phyloP scores from a whole-genome alignment of 2,329 filamentous ascomycete genomes.

The Microdochium nivale region DNA sequence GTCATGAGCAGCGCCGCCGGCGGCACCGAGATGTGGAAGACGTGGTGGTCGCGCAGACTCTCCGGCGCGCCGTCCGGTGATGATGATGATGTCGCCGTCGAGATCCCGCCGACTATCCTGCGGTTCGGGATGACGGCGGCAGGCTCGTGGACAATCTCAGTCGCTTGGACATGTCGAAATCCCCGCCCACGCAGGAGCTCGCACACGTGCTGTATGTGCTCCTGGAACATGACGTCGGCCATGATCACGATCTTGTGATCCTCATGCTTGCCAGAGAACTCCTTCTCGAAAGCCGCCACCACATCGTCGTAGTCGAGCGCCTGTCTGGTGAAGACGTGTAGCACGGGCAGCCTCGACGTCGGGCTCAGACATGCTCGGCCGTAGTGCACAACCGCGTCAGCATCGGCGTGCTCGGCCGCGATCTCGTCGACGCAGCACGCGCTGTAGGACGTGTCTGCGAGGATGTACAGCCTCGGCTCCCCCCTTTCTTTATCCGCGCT shows the following conservation, averaged over 20 bases:
- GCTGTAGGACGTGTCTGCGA: slow-evolving; percentile 94
- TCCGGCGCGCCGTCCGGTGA: slow-evolving; percentile 3
- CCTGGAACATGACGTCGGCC: slow-evolving; percentile 81
- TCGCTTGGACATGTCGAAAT: slow-evolving; percentile 63
- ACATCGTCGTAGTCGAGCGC: slow-evolving; percentile 54
- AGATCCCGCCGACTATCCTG: slow-evolving; percentile 34
- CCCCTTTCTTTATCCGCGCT: not conserved
- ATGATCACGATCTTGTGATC: slow-evolving; percentile 63
- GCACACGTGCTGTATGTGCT: slow-evolving; percentile 57
- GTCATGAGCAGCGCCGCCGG: slow-evolving; percentile 78
- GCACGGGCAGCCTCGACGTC: slow-evolving; percentile 75
- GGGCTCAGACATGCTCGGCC: slow-evolving; percentile 87
- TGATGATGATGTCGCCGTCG: slow-evolving; percentile 17
- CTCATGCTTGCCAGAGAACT: slow-evolving; percentile 56
- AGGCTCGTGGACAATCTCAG: slow-evolving; percentile 69
- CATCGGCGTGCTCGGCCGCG: slow-evolving; percentile 85
- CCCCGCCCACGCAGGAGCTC: slow-evolving; percentile 47
- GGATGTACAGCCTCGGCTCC: slow-evolving; percentile 57
- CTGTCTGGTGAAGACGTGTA: slow-evolving; percentile 81
- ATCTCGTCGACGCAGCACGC: slow-evolving; percentile 96
- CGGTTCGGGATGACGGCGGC: slow-evolving; percentile 79
- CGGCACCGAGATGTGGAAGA: slow-evolving; percentile 81
- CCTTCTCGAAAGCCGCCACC: slow-evolving; percentile 52
- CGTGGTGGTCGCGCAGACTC: slow-evolving; percentile 53
- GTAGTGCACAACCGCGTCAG: slow-evolving; percentile 90